phyloP scores from a whole-genome alignment of 1,139 yeast genomes.

The Kurtzmaniella quercitrusa region DNA sequence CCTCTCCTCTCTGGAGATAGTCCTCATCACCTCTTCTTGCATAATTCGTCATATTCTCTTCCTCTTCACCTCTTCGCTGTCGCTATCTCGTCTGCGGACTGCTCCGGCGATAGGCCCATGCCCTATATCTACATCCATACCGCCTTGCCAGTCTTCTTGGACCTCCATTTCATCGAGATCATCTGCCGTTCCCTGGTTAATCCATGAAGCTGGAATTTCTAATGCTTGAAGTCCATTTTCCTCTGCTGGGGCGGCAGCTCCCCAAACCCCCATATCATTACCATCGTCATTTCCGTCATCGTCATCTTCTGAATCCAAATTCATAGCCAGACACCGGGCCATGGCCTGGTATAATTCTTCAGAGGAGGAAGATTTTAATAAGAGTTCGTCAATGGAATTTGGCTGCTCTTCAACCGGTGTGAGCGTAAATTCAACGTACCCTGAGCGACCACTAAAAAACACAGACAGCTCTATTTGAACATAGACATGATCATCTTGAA shows the following conservation, averaged over 20 bases:
- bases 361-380: slow-evolving; percentile 9
- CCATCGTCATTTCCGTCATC: slow-evolving; percentile 10
- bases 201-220: slow-evolving; percentile 7
- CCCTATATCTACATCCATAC: slow-evolving; percentile 42
- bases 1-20: too few species aligned
- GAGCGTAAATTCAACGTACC: slow-evolving; percentile 9
- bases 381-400: slow-evolving; percentile 3
- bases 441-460: slow-evolving; percentile 8
- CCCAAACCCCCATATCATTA: neutral
- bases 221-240: neutral
- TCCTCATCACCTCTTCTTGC: neutral
- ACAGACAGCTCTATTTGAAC: slow-evolving; percentile 29
- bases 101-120: slow-evolving; percentile 34
- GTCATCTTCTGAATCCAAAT: slow-evolving; percentile 16
- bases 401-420: slow-evolving; percentile 5
- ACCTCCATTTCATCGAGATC: slow-evolving; percentile 8
- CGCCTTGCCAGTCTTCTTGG: slow-evolving; percentile 28
- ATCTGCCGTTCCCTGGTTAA: slow-evolving; percentile 9
- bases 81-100: slow-evolving; percentile 25
- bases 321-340: slow-evolving; percentile 36
- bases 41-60: slow-evolving; percentile 2
- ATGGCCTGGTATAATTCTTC: slow-evolving; percentile 31
- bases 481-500: slow-evolving; percentile 25
- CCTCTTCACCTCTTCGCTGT: slow-evolving; percentile 8
- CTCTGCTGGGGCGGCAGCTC: neutral